These are phyloP conservation scores for Euphorbia pulcherrima DNA, from an alignment of 345 rosid genomes.

Conservation along the genomic window DNA sequence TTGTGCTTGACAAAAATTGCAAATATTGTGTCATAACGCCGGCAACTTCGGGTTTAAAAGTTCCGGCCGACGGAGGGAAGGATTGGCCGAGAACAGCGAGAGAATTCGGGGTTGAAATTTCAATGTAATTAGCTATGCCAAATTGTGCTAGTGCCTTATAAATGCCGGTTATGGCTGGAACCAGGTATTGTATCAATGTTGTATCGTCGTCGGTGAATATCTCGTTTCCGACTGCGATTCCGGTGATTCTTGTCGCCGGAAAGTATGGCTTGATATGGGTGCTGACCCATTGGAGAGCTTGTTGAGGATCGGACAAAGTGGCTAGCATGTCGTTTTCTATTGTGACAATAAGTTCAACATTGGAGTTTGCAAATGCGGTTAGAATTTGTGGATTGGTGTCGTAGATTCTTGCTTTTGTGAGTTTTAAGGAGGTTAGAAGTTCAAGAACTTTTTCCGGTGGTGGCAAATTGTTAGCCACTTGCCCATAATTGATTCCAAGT, in stretches of 20 bases:
- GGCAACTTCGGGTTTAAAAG: constrained; percentile 53
- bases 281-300: constrained; percentile 26
- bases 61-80: constrained; percentile 85
- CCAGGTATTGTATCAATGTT: constrained; percentile 27
- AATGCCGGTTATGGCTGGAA: constrained; percentile 74
- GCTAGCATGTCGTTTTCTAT: constrained; percentile 72
- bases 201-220: constrained; percentile 21
- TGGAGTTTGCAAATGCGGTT: constrained; percentile 69
- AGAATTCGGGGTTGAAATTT: constrained; percentile 73
- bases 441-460: constrained; percentile 61
- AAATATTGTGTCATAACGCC: constrained; percentile 57
- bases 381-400: constrained; percentile 79
- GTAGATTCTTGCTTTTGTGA: constrained; percentile 72
- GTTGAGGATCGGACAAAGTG: constrained; percentile 16
- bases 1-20: constrained; percentile 49
- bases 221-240: constrained; percentile 32
- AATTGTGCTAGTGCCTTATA: constrained; percentile 65
- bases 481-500: constrained; percentile 90
- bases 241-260: constrained; percentile 29
- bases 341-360: constrained; percentile 67
- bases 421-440: constrained; percentile 55
- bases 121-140: constrained; percentile 62
- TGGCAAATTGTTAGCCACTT: constrained; percentile 74
- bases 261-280: constrained; percentile 23
- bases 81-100: constrained; percentile 67